Evolutionary conservation across 2,329 filamentous ascomycete species (phyloP).

Genomic region (Diaporthe vaccinii): DNA sequence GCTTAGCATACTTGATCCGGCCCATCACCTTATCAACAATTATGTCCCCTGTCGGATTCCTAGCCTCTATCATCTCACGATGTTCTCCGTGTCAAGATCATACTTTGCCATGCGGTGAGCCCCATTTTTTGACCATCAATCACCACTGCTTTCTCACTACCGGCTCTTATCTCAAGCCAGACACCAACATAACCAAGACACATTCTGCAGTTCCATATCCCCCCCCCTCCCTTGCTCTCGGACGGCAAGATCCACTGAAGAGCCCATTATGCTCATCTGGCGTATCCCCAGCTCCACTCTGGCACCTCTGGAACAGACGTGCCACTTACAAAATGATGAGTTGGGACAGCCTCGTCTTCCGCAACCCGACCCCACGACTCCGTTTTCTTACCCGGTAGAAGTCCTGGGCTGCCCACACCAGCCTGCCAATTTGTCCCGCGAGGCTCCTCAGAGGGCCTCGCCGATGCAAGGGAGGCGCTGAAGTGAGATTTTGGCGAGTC

Average conservation of each 20-base stretch:
- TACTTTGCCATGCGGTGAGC: no score
- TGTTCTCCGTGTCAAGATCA: not conserved
- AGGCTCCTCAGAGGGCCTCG: not conserved
- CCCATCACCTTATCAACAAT: not conserved
- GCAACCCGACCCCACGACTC: not conserved
- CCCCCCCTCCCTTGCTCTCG: not conserved
- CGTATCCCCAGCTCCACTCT: slow-evolving; percentile 34
- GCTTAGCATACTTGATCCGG: not conserved
- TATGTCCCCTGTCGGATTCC: not conserved
- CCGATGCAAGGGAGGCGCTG: not conserved
- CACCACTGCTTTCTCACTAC: not conserved
- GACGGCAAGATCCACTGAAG: not conserved
- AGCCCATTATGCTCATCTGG: not conserved
- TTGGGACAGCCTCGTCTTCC: not conserved
- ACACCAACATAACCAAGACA: not conserved
- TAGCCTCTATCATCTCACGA: not conserved
- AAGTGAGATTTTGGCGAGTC: not conserved
- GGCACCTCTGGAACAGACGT: not conserved
- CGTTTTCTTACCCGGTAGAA: not conserved
- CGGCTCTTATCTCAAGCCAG: not conserved
- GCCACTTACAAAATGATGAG: not conserved
- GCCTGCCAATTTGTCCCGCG: no score
- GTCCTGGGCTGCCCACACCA: no score
- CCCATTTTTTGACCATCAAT: not conserved
- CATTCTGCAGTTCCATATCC: not conserved